Base-by-base conservation (phyloP, 2,329 filamentous ascomycete genomes). In the Fusarium poae region DNA sequence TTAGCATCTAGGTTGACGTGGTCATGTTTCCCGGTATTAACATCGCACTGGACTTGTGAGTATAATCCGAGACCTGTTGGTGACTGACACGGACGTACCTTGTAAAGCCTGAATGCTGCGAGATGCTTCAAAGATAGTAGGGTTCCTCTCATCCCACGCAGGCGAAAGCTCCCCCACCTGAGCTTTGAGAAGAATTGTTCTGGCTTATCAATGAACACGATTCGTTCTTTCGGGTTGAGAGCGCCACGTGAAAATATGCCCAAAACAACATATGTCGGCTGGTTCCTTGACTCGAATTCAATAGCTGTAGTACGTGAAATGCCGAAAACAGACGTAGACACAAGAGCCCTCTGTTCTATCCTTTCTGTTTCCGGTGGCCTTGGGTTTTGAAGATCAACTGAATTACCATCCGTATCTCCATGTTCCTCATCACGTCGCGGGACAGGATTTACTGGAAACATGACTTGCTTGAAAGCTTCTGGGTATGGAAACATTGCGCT, bases 11-110 rank as follows among this genome's bases (percentile, higher is more conserved):
- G 12, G 4, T 1, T 25, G 0, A 57, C 0, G 0, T 2, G 48
- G 2, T 8, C 34, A 23, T 52, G 45, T 0, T 2, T 20, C 1
- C 54, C 45, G 1, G 29, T 57, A 0, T 43, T 10, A 1, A 0
- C 8, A 1, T 54, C 23, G 9, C 37, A 57, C 37, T 57, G 2
- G 9, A n/a, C 6, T 11, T 9, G 10, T n/a, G 18, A 37, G 16
- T n/a, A 3, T 2, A 35, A 10, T 10, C 5, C 9, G 9, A 11
- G 10, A 35, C 8, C 4, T 10, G 4, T 12, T 32, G 18, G 18
- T 3, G 10, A 5, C 18, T 37, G 10, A 6, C 10, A n/a, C 18
- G 5, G 10, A 37, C 5, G 9, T n/a, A 37, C 35, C 11, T 13
- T n/a, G 5, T 37, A 37, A 3, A 37, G 7, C 5, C 11, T n/a